Evolutionary conservation across 768 basidiomycete genomes (phyloP).

Genomic region (Panus rudis): DNA sequence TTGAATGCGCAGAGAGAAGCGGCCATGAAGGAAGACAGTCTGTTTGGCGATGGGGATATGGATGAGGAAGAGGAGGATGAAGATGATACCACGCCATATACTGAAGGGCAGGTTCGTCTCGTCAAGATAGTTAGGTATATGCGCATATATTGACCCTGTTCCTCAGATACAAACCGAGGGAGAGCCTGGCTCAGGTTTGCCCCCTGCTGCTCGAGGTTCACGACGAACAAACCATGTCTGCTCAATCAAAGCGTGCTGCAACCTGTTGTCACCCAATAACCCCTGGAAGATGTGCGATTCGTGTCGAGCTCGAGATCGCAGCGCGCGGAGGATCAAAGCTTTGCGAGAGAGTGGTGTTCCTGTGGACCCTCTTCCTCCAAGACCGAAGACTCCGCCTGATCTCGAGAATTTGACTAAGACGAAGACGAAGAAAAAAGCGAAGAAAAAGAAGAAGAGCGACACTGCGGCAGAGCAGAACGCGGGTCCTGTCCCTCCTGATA

Average conservation of each 20-base stretch:
- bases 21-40: not conserved
- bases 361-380: conserved; percentile 8
- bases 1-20: not conserved
- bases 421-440: conserved; percentile 6
- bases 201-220: conserved; percentile 24
- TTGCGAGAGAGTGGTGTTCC: conserved; percentile 20
- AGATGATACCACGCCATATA: not conserved
- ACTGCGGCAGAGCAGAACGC: not conserved
- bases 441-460: not conserved
- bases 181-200: conserved; percentile 14
- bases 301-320: conserved; percentile 33
- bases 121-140: conserved; percentile 4
- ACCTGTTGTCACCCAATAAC: conserved; percentile 33
- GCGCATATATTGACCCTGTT: not conserved
- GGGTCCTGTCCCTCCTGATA: not conserved
- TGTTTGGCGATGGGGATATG: not conserved
- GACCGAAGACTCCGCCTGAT: conserved; percentile 1
- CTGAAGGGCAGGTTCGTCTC: not conserved
- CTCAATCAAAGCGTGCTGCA: conserved; percentile 34
- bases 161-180: conserved; percentile 4
- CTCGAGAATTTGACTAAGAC: too few relatives aligned
- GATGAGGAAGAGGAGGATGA: not conserved
- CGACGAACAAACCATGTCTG: conserved; percentile 32
- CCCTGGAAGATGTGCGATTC: conserved; percentile 45
- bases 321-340: conserved; percentile 23